Percentiles rank a stretch among this genome's conserved stretches.
Conservation (phyloP, 1,139 yeast species). For the Arxiozyma slooffiae region DNA sequence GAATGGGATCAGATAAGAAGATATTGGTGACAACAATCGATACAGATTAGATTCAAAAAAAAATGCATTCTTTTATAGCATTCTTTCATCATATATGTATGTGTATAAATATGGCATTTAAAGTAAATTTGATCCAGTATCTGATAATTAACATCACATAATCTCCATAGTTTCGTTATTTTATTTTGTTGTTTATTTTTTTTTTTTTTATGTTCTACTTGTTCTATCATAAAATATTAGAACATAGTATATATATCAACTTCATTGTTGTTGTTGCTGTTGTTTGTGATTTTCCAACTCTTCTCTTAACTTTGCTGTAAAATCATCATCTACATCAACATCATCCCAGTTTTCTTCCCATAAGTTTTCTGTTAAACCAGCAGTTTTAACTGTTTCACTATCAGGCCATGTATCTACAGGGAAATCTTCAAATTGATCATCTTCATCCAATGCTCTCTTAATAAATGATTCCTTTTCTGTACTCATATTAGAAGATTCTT, state of each 20-base stretch:
- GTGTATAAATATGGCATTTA: neutral
- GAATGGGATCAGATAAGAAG: neutral
- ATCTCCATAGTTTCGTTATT: too few species aligned
- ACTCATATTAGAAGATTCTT: neutral
- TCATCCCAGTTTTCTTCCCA: conserved; percentile 99
- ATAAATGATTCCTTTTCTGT: conserved; percentile 2
- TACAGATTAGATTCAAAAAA: too few species aligned
- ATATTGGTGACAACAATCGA: neutral
- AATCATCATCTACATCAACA: conserved; percentile 79
- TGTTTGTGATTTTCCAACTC: conserved; percentile 28
- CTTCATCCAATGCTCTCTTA: conserved; percentile 63
- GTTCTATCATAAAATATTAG: neutral
- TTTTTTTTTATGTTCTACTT: too few species aligned
- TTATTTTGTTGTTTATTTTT: too few species aligned
- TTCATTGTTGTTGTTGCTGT: conserved; percentile 3
- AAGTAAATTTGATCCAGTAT: neutral
- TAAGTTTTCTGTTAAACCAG: conserved; percentile 39
- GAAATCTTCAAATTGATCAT: conserved; percentile 91
- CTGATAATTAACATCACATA: neutral
- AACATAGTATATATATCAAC: neutral
- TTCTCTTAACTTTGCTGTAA: conserved; percentile 56
- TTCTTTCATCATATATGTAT: too few species aligned
- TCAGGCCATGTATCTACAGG: conserved; percentile 70
- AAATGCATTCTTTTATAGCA: too few species aligned
- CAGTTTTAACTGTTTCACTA: conserved; percentile 34